A percentile compares a stretch with the other conserved stretches of the same genome.
Conservation (phyloP, 225 moss, liverwort and hornwort genomes). For the Bryum argenteum region DNA sequence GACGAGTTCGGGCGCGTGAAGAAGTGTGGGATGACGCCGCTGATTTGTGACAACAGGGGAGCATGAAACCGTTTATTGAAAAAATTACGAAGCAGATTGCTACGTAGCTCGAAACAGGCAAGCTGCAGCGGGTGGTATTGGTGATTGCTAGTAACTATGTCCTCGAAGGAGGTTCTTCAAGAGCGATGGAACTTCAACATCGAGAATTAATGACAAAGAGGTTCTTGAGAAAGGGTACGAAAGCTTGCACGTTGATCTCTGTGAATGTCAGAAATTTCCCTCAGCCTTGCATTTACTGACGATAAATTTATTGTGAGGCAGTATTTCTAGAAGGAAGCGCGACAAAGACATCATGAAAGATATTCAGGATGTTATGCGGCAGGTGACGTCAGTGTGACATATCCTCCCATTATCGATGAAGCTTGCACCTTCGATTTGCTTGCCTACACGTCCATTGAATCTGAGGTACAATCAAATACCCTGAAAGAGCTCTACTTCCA, state of each 20-base stretch:
- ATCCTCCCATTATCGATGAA: constrained; percentile 93
- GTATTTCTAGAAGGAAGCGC: constrained; percentile 65
- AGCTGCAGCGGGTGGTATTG: constrained; percentile 81
- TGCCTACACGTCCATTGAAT: constrained; percentile 81
- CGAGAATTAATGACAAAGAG: constrained; percentile 84
- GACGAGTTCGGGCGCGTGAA: constrained; percentile 88
- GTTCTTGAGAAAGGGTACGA: constrained; percentile 74
- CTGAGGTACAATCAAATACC: constrained; percentile 40
- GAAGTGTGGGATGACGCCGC: constrained; percentile 89
- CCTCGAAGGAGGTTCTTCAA: constrained; percentile 82
- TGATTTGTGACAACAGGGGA: constrained; percentile 87
- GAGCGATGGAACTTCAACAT: constrained; percentile 99
- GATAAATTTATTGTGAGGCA: constrained; percentile 31
- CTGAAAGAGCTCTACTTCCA: too few relatives aligned
- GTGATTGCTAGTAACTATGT: constrained; percentile 78
- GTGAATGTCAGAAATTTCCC: neutral
- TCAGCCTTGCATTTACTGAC: constrained; percentile 3
- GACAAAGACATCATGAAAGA: constrained; percentile 98
- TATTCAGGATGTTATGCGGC: constrained; percentile 92
- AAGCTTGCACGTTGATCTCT: neutral
- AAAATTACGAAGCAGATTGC: constrained; percentile 83
- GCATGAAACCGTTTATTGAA: constrained; percentile 77
- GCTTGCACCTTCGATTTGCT: constrained; percentile 93
- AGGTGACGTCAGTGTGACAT: constrained; percentile 88
- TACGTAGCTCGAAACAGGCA: constrained; percentile 89